Conservation (phyloP, 116 monocot genomes). For the Cymodocea nodosa region DNA sequence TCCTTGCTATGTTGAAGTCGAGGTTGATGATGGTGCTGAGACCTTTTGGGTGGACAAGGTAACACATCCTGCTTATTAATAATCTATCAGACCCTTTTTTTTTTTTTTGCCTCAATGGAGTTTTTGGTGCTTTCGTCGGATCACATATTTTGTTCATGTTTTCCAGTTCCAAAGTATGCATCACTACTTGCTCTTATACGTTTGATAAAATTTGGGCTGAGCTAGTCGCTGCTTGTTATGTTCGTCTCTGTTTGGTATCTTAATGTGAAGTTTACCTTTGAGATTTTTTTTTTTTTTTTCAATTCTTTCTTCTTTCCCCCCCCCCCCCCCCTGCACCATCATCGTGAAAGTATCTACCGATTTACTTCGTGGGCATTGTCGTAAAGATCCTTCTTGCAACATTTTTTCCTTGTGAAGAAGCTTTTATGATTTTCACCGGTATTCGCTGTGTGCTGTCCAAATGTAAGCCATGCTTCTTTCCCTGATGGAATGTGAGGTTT, state of each 20-base stretch:
- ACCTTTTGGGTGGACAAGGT: constrained; percentile 75
- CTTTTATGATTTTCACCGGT: constrained; percentile 1
- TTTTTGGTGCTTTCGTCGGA: not conserved
- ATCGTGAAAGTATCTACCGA: too few relatives aligned
- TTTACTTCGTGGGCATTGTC: too few relatives aligned
- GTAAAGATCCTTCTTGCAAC: not conserved
- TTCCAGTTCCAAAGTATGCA: not conserved
- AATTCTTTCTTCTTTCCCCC: too few relatives aligned
- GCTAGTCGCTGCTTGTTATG: too few relatives aligned
- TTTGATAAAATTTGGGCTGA: too few relatives aligned
- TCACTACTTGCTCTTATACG: too few relatives aligned
- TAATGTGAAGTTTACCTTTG: too few relatives aligned
- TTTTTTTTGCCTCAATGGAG: not conserved
- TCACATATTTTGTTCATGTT: not conserved
- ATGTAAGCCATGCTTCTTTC: too few relatives aligned
- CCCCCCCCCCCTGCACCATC: too few relatives aligned
- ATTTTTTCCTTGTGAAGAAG: not conserved
- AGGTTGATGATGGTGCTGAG: constrained; percentile 82
- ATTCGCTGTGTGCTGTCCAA: not conserved
- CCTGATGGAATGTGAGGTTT: not conserved
- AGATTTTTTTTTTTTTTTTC: too few relatives aligned
- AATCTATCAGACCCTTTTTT: not conserved
- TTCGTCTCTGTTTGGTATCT: too few relatives aligned
- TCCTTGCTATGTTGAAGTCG: constrained; percentile 50
- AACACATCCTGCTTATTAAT: not conserved